Evolutionary conservation across 2,329 filamentous ascomycete genomes (phyloP).

Genomic region (Moelleriella libera): DNA sequence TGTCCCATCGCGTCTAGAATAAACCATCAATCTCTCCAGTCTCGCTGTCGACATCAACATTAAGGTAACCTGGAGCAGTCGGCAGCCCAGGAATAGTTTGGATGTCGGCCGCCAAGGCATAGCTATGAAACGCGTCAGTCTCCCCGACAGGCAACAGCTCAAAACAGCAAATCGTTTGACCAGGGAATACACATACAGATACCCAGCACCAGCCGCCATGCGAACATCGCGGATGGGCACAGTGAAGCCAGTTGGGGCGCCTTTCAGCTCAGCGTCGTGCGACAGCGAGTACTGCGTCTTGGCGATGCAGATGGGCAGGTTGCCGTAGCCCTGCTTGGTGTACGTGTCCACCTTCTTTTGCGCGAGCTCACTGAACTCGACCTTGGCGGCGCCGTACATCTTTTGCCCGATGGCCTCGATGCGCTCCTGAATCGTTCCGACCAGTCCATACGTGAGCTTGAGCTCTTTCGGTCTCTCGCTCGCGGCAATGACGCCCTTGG

Average conservation of each 20-base stretch:
- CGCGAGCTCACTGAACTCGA: conserved; percentile 87
- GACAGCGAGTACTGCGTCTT: conserved; percentile 98
- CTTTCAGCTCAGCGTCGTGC: conserved; percentile 87
- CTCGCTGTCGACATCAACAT: conserved; percentile 73
- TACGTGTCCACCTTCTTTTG: conserved; percentile 96
- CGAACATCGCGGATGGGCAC: conserved; percentile 89
- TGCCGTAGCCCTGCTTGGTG: conserved; percentile 78
- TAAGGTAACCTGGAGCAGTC: conserved; percentile 88
- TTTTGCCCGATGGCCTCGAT: conserved; percentile 81
- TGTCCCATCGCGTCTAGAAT: conserved; percentile 44
- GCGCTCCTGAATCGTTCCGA: conserved; percentile 70
- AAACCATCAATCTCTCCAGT: conserved; percentile 80
- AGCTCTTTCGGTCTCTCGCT: conserved; percentile 76
- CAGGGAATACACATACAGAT: conserved; percentile 44
- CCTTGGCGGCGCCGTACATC: conserved; percentile 85
- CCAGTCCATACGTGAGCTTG: conserved; percentile 70
- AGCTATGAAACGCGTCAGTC: conserved; percentile 30
- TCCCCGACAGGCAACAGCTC: neutral
- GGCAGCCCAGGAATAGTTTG: conserved; percentile 95
- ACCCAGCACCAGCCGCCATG: conserved; percentile 87
- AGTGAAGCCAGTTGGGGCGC: conserved; percentile 85
- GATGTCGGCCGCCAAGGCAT: conserved; percentile 90
- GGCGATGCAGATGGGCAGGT: conserved; percentile 89
- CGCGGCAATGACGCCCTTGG: conserved; percentile 72
- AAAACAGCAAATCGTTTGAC: no score